These are phyloP conservation scores for Jacaranda mimosifolia DNA, from an alignment of 257 asterid genomes.

Conservation along the genomic window DNA sequence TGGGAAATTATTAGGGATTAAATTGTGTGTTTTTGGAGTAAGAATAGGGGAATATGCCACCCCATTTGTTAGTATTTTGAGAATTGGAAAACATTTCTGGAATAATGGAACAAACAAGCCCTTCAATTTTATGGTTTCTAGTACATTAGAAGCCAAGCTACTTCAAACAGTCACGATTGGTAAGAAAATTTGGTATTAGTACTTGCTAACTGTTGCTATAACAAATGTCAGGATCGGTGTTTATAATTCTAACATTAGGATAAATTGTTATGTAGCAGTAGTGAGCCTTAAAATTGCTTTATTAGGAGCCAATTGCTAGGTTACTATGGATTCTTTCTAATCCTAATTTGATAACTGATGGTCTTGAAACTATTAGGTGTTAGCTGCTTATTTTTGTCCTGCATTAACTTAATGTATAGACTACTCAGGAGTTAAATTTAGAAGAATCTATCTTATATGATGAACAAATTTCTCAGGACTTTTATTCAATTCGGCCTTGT, in stretches of 20 bases:
- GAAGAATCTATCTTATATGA: neutral
- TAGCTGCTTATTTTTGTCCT: neutral
- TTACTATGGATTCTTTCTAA: neutral
- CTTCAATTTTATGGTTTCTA: neutral
- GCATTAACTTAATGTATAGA: neutral
- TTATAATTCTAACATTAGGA: neutral
- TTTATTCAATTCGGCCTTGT: neutral
- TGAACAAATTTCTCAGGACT: neutral
- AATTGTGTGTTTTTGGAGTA: no score
- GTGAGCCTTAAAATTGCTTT: neutral
- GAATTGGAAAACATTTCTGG: no score
- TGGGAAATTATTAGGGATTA: no score
- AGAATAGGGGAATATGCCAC: no score
- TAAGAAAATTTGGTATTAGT: neutral
- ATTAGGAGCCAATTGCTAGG: neutral
- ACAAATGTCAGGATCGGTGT: neutral
- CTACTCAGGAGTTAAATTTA: neutral
- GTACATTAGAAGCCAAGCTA: neutral
- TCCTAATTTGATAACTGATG: neutral
- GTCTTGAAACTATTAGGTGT: neutral
- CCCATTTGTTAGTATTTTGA: no score
- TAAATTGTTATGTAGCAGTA: neutral
- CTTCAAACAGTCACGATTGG: neutral
- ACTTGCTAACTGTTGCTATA: neutral
- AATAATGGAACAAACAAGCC: no score